Evolutionary conservation across 768 basidiomycete species (phyloP).

Genomic region (Cystobasidiopsis lactophilus): DNA sequence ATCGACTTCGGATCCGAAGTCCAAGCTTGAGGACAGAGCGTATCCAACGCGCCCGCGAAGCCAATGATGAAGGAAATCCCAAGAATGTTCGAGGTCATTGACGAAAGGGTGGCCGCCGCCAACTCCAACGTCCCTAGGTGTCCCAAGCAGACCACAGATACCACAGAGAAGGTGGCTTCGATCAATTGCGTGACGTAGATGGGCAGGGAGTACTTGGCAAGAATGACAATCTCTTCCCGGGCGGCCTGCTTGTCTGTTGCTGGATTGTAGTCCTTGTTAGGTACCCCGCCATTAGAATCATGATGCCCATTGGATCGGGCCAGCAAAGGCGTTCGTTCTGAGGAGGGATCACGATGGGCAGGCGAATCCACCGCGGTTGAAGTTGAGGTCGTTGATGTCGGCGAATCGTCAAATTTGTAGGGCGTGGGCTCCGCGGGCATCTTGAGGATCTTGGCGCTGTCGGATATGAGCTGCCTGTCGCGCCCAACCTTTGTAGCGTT

Average conservation of each 20-base stretch:
- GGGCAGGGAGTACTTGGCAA: background rate
- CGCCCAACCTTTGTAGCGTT: too few species aligned
- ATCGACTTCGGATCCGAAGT: slow-evolving; percentile 2
- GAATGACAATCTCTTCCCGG: background rate
- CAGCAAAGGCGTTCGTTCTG: too few species aligned
- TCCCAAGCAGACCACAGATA: background rate
- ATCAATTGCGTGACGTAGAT: background rate
- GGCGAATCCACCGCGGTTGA: too few species aligned
- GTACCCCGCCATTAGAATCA: too few species aligned
- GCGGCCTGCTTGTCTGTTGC: background rate
- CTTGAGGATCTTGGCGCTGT: too few species aligned
- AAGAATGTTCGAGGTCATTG: background rate
- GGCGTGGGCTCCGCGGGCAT: too few species aligned
- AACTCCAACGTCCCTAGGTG: background rate
- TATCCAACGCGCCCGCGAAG: background rate
- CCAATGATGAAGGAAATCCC: background rate
- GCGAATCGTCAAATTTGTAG: too few species aligned
- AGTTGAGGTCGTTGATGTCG: too few species aligned
- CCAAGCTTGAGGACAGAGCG: slow-evolving; percentile 1
- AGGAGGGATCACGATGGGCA: too few species aligned
- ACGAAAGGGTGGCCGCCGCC: background rate
- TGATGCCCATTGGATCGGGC: too few species aligned
- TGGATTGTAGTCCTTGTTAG: too few species aligned
- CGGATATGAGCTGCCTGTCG: too few species aligned
- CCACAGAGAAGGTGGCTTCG: background rate